phyloP scores from a whole-genome alignment of 331 rosid genomes.

The Stylosanthes scabra region DNA sequence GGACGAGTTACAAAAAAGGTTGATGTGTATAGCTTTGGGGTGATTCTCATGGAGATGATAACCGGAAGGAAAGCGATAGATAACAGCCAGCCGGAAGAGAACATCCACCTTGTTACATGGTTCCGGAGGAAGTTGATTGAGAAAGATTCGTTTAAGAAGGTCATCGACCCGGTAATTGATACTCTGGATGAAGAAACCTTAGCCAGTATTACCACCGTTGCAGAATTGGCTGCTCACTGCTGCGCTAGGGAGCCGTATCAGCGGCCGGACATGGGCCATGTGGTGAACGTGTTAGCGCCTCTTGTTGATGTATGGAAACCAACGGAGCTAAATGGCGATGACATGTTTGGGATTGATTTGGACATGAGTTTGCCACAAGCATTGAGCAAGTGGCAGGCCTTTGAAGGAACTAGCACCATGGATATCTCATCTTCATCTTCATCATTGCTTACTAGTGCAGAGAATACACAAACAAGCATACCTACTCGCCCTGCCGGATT shows the following conservation, averaged over 20 bases:
- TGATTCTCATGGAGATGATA: conserved; percentile 91
- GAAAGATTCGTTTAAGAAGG: conserved; percentile 54
- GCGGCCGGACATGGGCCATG: conserved; percentile 91
- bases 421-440: conserved; percentile 44
- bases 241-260: conserved; percentile 81
- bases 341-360: conserved; percentile 56
- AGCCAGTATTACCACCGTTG: conserved; percentile 57
- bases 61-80: conserved; percentile 85
- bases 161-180: conserved; percentile 66
- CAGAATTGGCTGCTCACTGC: conserved; percentile 89
- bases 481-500: conserved; percentile 70
- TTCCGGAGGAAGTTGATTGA: conserved; percentile 71
- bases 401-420: conserved; percentile 57
- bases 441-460: conserved; percentile 46
- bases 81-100: conserved; percentile 81
- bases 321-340: conserved; percentile 52
- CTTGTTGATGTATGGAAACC: conserved; percentile 93
- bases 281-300: conserved; percentile 79
- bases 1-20: conserved; percentile 94
- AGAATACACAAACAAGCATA: conserved; percentile 75
- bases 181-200: conserved; percentile 64
- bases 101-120: conserved; percentile 91
- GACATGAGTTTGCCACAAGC: conserved; percentile 69
- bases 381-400: conserved; percentile 69
- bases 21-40: conserved; percentile 92